Conservation (phyloP, 2,329 filamentous ascomycete species). For the Fusarium pilosicola region DNA sequence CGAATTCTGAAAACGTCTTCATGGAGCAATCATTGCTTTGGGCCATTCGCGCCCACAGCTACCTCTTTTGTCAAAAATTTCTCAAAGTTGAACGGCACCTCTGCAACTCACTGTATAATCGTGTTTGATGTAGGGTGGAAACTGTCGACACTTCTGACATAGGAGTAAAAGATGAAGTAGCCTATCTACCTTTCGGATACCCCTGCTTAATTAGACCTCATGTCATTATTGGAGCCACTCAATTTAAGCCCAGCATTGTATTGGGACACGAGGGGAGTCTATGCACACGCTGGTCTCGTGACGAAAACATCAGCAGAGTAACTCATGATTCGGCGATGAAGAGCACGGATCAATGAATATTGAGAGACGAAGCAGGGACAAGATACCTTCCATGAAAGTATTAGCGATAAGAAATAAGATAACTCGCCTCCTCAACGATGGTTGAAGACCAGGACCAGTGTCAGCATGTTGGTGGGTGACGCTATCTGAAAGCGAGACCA, state of each 20-base stretch:
- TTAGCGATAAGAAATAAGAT: neutral
- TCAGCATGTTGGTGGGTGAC: neutral
- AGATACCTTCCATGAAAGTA: neutral
- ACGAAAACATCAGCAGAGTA: neutral
- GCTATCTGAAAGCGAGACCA: neutral
- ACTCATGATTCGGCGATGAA: neutral
- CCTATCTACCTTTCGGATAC: neutral
- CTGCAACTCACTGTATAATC: neutral
- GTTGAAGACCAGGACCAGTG: neutral
- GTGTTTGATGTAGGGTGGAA: neutral
- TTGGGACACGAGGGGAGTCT: neutral
- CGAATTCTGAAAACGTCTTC: neutral
- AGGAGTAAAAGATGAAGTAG: neutral
- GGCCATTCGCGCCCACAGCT: neutral
- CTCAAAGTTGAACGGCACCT: neutral
- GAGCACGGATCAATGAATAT: neutral
- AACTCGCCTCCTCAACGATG: neutral
- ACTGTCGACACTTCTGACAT: neutral
- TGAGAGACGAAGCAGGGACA: neutral
- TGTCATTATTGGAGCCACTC: neutral
- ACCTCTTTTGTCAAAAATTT: no score
- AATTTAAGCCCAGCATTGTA: neutral
- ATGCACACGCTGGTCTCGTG: neutral
- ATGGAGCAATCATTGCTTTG: neutral
- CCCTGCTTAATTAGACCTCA: neutral